Base-by-base conservation (phyloP, 495 filamentous ascomycete genomes). In the Lepidopterella palustris region DNA sequence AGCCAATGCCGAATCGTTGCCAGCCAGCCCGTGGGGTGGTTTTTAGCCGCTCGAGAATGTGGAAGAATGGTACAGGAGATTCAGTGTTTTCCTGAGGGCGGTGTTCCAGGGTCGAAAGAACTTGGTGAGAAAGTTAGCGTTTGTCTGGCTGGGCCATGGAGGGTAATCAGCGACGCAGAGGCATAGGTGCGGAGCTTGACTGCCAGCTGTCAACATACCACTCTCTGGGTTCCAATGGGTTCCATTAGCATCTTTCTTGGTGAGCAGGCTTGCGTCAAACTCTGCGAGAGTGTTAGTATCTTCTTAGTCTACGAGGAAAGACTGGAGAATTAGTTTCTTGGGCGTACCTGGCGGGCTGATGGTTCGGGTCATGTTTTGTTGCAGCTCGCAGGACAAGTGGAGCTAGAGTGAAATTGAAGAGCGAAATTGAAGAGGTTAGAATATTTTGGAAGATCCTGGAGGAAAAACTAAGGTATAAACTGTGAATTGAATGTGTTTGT, bases 1-100 rank as follows among this genome's bases (percentile, higher is more conserved):
- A 67, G 40, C 81, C 66, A 70, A 97, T 89, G 45, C 81, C 83
- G 69, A 96, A 95, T 31, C 92, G 84, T 59, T 85, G 84, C 93
- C 93, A 98, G 53, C 93, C 93, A 75, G 96, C 95, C 60, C 93
- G 87, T 69, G 92, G 92, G 56, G 85, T 95, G 13, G 91, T 96
- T 82, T 98, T 98, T 11, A 98, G 80, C 29, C 87, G 87, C 75
- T 92, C 87, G 49, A 98, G 82, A 58, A 96, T 76, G 75, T 98
- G 93, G 68, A 98, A 89, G 79, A 96, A 97, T 39, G 89, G 84
- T 48, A 98, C 67, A 0, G 92, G 91, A 0, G 91, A 91, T 50
- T 73, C 73, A 18, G 89, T 78, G 62, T 83, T 78, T 59, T 84
- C 78, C 50, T 73, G 63, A 10, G 82, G 86, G 24, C 78, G 74